phyloP scores from a whole-genome alignment of 2,329 filamentous ascomycete genomes.

The Ascochyta fabae region DNA sequence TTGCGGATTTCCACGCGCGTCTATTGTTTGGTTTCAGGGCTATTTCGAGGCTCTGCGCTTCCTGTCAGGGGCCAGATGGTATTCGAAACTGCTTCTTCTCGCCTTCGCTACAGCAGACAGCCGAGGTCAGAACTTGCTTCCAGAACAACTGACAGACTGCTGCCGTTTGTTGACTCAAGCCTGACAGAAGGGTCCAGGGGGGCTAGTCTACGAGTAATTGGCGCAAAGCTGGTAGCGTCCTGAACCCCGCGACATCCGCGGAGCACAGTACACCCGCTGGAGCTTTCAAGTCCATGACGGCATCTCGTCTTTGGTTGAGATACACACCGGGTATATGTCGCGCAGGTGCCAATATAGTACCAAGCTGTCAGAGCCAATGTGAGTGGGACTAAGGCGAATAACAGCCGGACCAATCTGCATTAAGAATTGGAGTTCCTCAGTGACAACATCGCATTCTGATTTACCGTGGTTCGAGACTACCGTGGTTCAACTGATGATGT shows the following conservation, averaged over 20 bases:
- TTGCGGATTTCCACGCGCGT: constrained; percentile 6
- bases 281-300: constrained; percentile 10
- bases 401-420: not conserved
- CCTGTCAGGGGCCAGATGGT: not conserved
- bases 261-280: not conserved
- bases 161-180: not conserved
- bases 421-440: not conserved
- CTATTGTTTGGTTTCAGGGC: constrained; percentile 21
- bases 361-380: constrained; percentile 1
- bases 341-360: not conserved
- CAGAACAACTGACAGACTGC: not conserved
- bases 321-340: not conserved
- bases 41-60: constrained; percentile 4
- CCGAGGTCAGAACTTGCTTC: not conserved
- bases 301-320: not conserved
- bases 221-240: constrained; percentile 2
- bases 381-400: not conserved
- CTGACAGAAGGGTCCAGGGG: not conserved
- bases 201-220: constrained; percentile 6
- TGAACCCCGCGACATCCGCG: constrained; percentile 1
- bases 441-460: not conserved
- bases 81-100: constrained; percentile 3
- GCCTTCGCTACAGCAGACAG: constrained; percentile 4
- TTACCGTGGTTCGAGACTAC: not conserved
- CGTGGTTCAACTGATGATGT: not conserved